Conservation (phyloP, 23 red algal species). For the Cyanidium caldarium region DNA sequence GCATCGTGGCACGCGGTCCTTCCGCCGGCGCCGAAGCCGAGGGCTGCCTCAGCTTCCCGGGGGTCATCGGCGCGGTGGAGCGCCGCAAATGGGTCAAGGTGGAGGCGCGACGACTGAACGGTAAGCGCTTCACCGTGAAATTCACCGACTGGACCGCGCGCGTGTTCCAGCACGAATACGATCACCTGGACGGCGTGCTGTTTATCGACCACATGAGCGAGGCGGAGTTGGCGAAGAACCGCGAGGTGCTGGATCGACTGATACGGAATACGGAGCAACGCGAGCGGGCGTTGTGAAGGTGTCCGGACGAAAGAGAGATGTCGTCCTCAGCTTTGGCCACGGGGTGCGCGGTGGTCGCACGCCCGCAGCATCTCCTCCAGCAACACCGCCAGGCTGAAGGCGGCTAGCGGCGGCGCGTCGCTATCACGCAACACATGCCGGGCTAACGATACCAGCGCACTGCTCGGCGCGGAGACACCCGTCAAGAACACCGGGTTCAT, state of each 20-base stretch:
- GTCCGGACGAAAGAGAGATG: too few relatives aligned
- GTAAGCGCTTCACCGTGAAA: constrained; percentile 65
- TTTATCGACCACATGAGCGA: constrained; percentile 59
- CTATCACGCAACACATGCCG: too few relatives aligned
- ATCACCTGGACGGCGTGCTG: constrained; percentile 71
- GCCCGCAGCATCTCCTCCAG: too few relatives aligned
- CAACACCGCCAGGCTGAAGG: too few relatives aligned
- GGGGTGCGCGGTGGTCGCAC: too few relatives aligned
- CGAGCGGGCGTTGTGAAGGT: background rate
- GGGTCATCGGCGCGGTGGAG: constrained; percentile 48
- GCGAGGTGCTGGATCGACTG: background rate
- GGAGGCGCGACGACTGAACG: constrained; percentile 59
- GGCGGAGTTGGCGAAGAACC: constrained; percentile 31
- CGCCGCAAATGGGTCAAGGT: constrained; percentile 69
- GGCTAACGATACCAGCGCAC: too few relatives aligned
- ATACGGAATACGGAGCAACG: background rate
- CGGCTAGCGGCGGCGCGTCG: too few relatives aligned
- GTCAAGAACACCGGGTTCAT: too few relatives aligned
- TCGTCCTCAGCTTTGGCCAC: too few relatives aligned
- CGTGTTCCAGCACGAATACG: constrained; percentile 95
- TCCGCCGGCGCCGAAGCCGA: constrained; percentile 46
- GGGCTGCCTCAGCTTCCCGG: constrained; percentile 88
- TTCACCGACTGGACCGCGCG: constrained; percentile 65
- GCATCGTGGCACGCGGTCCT: constrained; percentile 39
- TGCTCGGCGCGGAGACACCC: too few relatives aligned